Conservation (phyloP, 2,329 filamentous ascomycete genomes). For the Aspergillus texensis region DNA sequence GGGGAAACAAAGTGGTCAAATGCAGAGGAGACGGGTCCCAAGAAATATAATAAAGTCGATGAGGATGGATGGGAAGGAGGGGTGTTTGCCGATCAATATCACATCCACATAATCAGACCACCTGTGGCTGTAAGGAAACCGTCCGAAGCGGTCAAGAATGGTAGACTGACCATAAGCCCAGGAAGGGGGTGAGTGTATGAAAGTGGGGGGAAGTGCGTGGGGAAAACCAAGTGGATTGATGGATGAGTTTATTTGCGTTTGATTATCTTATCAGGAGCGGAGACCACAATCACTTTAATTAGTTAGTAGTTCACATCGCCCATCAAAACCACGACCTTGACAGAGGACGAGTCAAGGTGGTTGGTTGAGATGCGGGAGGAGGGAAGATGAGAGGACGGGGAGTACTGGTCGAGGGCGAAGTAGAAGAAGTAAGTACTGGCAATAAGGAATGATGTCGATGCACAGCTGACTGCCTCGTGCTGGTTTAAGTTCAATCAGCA, state of each 20-base stretch:
- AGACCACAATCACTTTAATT: background rate
- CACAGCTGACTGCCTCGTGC: background rate
- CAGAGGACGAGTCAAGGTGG: background rate
- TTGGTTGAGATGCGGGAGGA: conserved; percentile 6
- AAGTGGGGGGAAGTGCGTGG: conserved; percentile 1
- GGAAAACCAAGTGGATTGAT: background rate
- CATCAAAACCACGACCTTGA: background rate
- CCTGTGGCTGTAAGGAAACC: background rate
- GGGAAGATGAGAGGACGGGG: conserved; percentile 1
- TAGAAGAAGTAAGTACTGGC: conserved; percentile 1
- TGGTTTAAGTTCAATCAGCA: conserved; percentile 6
- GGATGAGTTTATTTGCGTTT: background rate
- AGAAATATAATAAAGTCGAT: background rate
- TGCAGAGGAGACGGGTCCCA: background rate
- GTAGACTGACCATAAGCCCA: background rate
- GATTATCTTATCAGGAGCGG: conserved; percentile 4
- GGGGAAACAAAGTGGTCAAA: background rate
- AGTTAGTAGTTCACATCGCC: too few relatives aligned
- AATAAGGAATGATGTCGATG: background rate
- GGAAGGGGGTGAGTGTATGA: background rate
- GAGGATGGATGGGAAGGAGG: background rate
- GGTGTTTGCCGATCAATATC: conserved; percentile 1
- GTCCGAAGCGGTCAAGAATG: conserved; percentile 5
- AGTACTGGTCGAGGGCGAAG: conserved; percentile 8
- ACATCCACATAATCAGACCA: background rate